These are phyloP conservation scores for Pezicula carpinea DNA, from an alignment of 2,329 filamentous ascomycete genomes.

Conservation along the genomic window DNA sequence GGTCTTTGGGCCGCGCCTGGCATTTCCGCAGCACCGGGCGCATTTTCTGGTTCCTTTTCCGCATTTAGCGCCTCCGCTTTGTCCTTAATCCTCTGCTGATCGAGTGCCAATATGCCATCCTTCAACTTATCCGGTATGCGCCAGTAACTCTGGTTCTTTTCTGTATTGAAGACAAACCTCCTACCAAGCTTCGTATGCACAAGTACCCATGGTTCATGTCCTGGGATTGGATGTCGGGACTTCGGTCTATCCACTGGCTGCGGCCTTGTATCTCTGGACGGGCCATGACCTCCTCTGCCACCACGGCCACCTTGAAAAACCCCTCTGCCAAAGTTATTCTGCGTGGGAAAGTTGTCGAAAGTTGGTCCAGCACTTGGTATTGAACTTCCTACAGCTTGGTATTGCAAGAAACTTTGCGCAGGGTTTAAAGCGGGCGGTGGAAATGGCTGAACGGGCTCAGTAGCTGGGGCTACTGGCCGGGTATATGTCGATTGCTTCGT, in stretches of 20 bases:
- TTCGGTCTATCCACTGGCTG: constrained; percentile 77
- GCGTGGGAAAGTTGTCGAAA: constrained; percentile 23
- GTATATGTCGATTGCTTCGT: constrained; percentile 87
- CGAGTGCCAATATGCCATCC: constrained; percentile 68
- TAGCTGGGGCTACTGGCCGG: constrained; percentile 50
- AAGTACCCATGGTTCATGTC: constrained; percentile 80
- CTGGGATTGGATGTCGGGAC: constrained; percentile 73
- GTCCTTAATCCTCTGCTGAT: constrained; percentile 64
- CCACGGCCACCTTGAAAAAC: constrained; percentile 41
- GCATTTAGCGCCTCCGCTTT: constrained; percentile 37
- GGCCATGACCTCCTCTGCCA: constrained; percentile 50
- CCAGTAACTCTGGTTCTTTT: constrained; percentile 89
- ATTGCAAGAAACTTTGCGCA: constrained; percentile 37
- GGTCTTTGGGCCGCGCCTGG: constrained; percentile 12
- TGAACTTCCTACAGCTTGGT: constrained; percentile 35
- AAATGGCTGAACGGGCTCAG: constrained; percentile 10
- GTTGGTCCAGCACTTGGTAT: constrained; percentile 29
- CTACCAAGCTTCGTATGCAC: constrained; percentile 90
- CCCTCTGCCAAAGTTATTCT: constrained; percentile 24
- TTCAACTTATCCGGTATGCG: constrained; percentile 85
- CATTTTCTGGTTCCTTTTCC: constrained; percentile 27
- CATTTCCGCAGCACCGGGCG: constrained; percentile 21
- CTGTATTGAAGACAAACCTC: constrained; percentile 83
- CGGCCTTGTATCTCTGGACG: constrained; percentile 40
- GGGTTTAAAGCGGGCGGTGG: constrained; percentile 23